Evolutionary conservation across 2,329 filamentous ascomycete species (phyloP).

Genomic region (Sporothrix variecibatus): DNA sequence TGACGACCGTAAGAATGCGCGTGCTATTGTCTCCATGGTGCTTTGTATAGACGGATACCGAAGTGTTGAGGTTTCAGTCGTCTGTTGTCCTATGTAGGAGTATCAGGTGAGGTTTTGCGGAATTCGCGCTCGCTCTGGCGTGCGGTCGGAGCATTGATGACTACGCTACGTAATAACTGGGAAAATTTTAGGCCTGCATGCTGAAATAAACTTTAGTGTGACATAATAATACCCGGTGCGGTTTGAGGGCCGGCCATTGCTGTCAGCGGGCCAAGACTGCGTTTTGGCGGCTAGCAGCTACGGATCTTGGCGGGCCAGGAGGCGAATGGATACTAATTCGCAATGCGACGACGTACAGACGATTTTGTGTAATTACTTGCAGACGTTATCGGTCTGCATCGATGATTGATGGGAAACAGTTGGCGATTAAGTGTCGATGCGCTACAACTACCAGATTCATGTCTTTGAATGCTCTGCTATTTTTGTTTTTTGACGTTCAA

Average conservation of each 20-base stretch:
- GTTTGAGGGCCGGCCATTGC: not conserved
- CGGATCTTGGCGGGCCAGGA: not conserved
- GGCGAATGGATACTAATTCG: not conserved
- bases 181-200: not conserved
- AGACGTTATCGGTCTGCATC: too few species aligned
- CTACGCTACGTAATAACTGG: not conserved
- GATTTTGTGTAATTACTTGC: too few species aligned
- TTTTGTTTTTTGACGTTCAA: too few species aligned
- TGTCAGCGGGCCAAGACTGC: not conserved
- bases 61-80: not conserved
- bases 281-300: not conserved
- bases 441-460: too few species aligned
- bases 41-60: not conserved
- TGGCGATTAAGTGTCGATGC: too few species aligned
- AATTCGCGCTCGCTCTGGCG: not conserved
- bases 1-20: constrained; percentile 12
- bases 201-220: not conserved
- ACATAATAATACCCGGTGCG: not conserved
- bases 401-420: too few species aligned
- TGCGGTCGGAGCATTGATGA: not conserved
- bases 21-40: constrained; percentile 25
- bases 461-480: too few species aligned
- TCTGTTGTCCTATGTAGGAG: not conserved
- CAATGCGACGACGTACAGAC: not conserved
- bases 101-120: constrained; percentile 17